Conservation (phyloP, 352 stramenopile genomes). For the Phytophthora megakarya region DNA sequence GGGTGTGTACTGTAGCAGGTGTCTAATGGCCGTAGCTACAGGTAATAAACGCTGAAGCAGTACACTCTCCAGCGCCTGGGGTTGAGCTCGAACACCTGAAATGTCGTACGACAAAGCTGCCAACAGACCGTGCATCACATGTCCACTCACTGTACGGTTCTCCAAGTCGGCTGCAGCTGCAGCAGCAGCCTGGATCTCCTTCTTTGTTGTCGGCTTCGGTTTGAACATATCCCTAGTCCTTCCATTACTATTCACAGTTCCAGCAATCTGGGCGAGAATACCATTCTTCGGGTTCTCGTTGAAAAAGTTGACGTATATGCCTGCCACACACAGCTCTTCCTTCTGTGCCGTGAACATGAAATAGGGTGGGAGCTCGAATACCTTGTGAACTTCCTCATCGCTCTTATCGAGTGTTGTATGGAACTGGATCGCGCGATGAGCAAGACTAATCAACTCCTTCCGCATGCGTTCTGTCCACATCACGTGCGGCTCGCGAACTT, state of each 20-base stretch:
- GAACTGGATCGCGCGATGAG: conserved; percentile 73
- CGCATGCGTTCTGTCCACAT: conserved; percentile 90
- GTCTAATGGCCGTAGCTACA: conserved; percentile 76
- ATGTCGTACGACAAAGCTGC: conserved; percentile 76
- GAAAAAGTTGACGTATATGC: conserved; percentile 91
- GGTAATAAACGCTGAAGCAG: conserved; percentile 76
- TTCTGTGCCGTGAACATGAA: conserved; percentile 87
- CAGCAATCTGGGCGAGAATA: conserved; percentile 77
- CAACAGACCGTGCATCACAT: conserved; percentile 81
- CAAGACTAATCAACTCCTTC: conserved; percentile 70
- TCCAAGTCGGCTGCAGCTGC: conserved; percentile 38
- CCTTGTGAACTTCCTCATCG: conserved; percentile 61
- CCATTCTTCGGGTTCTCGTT: conserved; percentile 83
- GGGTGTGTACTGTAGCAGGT: conserved; percentile 79
- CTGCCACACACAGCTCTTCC: conserved; percentile 82
- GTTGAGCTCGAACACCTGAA: conserved; percentile 69
- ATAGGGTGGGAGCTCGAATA: conserved; percentile 73
- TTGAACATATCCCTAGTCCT: conserved; percentile 32
- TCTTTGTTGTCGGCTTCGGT: conserved; percentile 41
- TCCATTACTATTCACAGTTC: conserved; percentile 54
- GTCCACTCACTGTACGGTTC: conserved; percentile 55
- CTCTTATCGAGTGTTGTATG: conserved; percentile 63
- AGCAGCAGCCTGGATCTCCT: conserved; percentile 45
- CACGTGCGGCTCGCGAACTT: conserved; percentile 81
- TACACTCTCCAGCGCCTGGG: conserved; percentile 67